Percentiles rank a stretch among this genome's conserved stretches.
Evolutionary conservation across 164 flowering plant species (phyloP).

Genomic region (Malania oleifera): DNA sequence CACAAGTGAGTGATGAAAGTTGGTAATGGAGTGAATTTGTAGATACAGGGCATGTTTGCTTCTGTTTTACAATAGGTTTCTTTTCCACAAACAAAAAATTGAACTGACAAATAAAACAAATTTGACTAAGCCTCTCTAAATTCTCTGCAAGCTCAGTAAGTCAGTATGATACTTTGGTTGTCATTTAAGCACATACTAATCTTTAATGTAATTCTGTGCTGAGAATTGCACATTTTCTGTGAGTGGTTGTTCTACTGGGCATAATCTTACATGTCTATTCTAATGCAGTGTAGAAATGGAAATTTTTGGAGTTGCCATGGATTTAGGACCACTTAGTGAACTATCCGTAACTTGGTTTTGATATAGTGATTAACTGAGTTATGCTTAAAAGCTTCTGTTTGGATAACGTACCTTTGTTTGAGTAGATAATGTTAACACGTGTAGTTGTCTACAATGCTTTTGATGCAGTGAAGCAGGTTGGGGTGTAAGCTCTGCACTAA

Average conservation of each 20-base stretch:
- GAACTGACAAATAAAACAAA: neutral
- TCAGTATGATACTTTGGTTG: no score
- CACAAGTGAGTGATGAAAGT: constrained; percentile 45
- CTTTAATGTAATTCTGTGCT: neutral
- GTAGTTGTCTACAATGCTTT: constrained; percentile 48
- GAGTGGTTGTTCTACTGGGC: neutral
- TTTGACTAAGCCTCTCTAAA: neutral
- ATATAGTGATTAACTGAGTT: neutral
- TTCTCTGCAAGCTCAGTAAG: neutral
- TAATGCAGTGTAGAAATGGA: no score
- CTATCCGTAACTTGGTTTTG: neutral
- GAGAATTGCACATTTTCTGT: neutral
- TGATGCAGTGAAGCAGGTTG: constrained; percentile 55
- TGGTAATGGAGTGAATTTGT: neutral
- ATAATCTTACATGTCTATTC: no score
- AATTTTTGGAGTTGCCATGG: neutral
- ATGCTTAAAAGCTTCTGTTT: constrained; percentile 6
- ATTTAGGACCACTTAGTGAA: neutral
- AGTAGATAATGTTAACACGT: constrained; percentile 20
- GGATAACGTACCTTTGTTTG: constrained; percentile 3
- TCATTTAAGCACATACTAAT: no score
- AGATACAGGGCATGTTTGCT: neutral
- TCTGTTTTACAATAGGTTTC: neutral
- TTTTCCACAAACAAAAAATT: neutral
- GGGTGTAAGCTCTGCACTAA: constrained; percentile 48